These are phyloP conservation scores for Heritiera littoralis DNA, from an alignment of 345 rosid species.

Conservation along the genomic window DNA sequence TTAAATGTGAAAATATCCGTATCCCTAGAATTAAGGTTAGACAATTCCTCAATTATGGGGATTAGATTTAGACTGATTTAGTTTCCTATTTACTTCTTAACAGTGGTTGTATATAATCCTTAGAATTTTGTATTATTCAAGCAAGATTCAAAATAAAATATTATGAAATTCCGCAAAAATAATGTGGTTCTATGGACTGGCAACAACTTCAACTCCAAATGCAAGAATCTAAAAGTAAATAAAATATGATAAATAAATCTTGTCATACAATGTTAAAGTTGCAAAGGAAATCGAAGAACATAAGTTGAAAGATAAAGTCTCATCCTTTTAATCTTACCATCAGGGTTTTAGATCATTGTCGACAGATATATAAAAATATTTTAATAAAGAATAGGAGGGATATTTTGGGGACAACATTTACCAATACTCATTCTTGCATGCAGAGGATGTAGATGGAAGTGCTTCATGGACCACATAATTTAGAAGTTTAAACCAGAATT, in stretches of 20 bases:
- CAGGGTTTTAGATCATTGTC: neutral
- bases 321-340: neutral
- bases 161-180: too few species aligned
- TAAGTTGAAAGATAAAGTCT: neutral
- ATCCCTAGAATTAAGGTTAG: too few species aligned
- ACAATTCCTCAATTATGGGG: too few species aligned
- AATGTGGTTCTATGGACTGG: neutral
- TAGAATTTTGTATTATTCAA: too few species aligned
- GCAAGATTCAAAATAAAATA: too few species aligned
- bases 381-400: neutral
- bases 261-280: neutral
- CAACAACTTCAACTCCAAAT: slow-evolving; percentile 1
- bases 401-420: neutral
- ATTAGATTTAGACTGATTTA: too few species aligned
- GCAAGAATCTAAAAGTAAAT: neutral
- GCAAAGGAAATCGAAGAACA: neutral
- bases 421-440: neutral
- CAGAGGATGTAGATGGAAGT: neutral
- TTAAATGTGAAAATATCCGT: too few species aligned
- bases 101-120: too few species aligned
- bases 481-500: neutral
- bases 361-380: neutral
- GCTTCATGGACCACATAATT: neutral
- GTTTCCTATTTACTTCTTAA: too few species aligned
- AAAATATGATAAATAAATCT: neutral